Evolutionary conservation across 2,329 filamentous ascomycete species (phyloP), one percentile per base, ranked within the genome.

Genomic region (Apiospora phragmitis): DNA sequence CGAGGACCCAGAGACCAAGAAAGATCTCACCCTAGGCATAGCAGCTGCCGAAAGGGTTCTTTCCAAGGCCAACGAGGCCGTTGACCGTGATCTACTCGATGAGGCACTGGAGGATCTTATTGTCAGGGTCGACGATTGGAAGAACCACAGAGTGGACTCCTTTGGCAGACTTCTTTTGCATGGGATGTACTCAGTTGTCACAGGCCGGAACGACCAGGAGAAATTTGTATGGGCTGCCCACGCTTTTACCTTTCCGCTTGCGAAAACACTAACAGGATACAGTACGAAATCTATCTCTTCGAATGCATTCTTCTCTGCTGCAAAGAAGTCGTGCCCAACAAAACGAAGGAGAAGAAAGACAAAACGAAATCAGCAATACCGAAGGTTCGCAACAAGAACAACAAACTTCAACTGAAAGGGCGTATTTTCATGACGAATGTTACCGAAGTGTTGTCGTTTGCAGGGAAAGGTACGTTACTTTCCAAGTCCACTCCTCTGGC

Each of bases 391-490:
- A 90, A 88, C 77, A 91, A 89, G 79, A 93, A 90, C 76, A 92
- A 92, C 55, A 97, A 95, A 82, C 86, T 98, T 72, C 95, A 98
- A 81, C 87, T 99, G 41, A 99, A 99, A 82, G 96, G 96, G 49
- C 91, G 96, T 68, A 99, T 99, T 77, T 98, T 98, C 83, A 98
- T 99, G 95, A 94, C 95, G 75, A 99, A 99, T 78, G 95, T 99
- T 69, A 98, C 95, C 49, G 94, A 98, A 80, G 92, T 97, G n/a
- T 86, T 97, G 55, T 95, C 93, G 24, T 86, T 96, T 71, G 91
- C 92, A 51, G 32, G 45, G 16, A 67, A 97, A 95, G 81, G 93
- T 94, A 82, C 94, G 95, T 97, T 38, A 89, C 79, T 88, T 79
- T 71, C 21, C 18, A 62, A 47, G 43, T 69, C 6, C 41, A 69